phyloP scores from a whole-genome alignment of 2,329 filamentous ascomycete species.

The Dactylellina leptospora region DNA sequence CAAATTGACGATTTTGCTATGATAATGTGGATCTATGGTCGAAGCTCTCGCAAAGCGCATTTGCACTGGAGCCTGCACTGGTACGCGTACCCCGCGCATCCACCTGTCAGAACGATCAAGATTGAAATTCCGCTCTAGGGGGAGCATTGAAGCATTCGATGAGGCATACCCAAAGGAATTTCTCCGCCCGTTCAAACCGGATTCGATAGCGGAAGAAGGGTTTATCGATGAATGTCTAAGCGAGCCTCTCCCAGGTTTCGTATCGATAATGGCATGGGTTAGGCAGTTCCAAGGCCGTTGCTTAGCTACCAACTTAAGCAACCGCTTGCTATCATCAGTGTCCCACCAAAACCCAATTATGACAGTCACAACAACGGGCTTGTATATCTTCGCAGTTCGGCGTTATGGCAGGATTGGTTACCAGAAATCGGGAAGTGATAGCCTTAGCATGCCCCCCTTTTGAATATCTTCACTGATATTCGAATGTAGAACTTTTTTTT shows the following conservation, averaged over 20 bases:
- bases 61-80: not conserved
- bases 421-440: constrained; percentile 26
- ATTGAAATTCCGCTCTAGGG: not conserved
- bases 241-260: constrained; percentile 3
- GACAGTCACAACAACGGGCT: too few relatives aligned
- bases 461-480: not conserved
- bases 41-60: not conserved
- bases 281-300: constrained; percentile 29
- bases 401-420: not conserved
- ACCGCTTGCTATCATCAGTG: not conserved
- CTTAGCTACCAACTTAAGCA: not conserved
- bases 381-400: not conserved
- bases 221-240: constrained; percentile 22
- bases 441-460: constrained; percentile 12
- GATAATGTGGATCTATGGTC: too few relatives aligned
- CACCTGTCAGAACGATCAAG: not conserved
- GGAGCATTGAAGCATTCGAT: constrained; percentile 4
- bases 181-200: constrained; percentile 11
- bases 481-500: too few relatives aligned
- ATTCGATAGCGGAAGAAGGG: constrained; percentile 19
- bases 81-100: constrained; percentile 1
- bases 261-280: constrained; percentile 5
- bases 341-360: too few relatives aligned
- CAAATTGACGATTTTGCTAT: not conserved
- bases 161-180: not conserved